phyloP scores from a whole-genome alignment of 331 rosid genomes.

The Malus hybrid region DNA sequence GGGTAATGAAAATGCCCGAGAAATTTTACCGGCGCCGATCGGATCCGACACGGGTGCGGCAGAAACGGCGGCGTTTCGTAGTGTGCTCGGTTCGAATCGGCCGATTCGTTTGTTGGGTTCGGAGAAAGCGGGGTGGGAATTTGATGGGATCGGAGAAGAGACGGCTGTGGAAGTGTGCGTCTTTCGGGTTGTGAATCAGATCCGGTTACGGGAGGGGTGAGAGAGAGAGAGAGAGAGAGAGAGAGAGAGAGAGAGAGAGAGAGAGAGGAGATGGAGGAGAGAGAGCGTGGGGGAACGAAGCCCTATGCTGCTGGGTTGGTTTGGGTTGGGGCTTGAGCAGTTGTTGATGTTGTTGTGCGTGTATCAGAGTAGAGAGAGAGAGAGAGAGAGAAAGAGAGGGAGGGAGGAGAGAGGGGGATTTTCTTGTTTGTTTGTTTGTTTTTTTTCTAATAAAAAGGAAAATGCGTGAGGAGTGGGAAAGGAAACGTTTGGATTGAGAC shows the following conservation, averaged over 20 bases:
- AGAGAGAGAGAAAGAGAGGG: not conserved
- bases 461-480: conserved; percentile 21
- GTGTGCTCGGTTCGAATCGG: not conserved
- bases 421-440: not conserved
- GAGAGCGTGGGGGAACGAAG: conserved; percentile 36
- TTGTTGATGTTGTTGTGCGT: not conserved
- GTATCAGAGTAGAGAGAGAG: not conserved
- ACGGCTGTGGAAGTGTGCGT: conserved; percentile 18
- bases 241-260: conserved; percentile 15
- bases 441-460: not conserved
- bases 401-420: conserved; percentile 8
- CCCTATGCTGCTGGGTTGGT: conserved; percentile 52
- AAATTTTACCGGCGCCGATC: conserved; percentile 19
- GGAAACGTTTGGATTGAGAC: not conserved
- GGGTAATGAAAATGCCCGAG: conserved; percentile 40
- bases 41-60: conserved; percentile 25
- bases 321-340: conserved; percentile 38
- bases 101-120: not conserved
- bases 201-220: conserved; percentile 36
- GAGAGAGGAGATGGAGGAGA: conserved; percentile 10
- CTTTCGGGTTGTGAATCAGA: conserved; percentile 45
- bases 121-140: conserved; percentile 1
- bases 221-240: conserved; percentile 9
- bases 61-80: not conserved
- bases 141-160: conserved; percentile 33